Percentiles rank a stretch among this genome's conserved stretches.
Conservation (phyloP, 148 eudicot species). For the Fallopia convolvulus region DNA sequence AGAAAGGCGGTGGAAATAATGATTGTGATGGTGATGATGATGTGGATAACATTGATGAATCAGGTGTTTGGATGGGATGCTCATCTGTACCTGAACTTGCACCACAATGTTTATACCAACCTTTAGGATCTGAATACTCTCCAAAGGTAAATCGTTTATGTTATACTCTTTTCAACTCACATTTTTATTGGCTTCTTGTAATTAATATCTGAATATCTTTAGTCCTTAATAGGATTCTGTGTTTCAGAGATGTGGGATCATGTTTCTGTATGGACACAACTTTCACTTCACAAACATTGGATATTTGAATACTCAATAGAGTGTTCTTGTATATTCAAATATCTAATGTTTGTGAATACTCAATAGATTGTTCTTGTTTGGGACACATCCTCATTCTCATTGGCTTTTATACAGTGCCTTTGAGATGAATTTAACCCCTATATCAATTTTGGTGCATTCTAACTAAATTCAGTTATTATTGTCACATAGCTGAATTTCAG, state of each 20-base stretch:
- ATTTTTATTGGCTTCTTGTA: background rate
- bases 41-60: constrained; percentile 23
- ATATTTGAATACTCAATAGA: too few relatives aligned
- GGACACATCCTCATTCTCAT: too few relatives aligned
- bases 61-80: constrained; percentile 32
- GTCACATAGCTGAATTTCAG: too few relatives aligned
- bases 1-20: constrained; percentile 21
- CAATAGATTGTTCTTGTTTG: too few relatives aligned
- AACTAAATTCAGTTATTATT: too few relatives aligned
- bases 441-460: too few relatives aligned
- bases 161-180: background rate
- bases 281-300: too few relatives aligned
- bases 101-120: constrained; percentile 31
- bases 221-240: background rate
- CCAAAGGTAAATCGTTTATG: constrained; percentile 36
- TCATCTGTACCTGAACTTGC: constrained; percentile 30
- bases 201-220: background rate
- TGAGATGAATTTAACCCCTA: too few relatives aligned
- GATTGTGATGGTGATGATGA: constrained; percentile 17
- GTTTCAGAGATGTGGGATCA: background rate
- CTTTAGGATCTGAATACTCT: constrained; percentile 18
- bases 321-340: too few relatives aligned
- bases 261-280: background rate
- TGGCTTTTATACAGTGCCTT: too few relatives aligned
- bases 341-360: too few relatives aligned